phyloP scores from a whole-genome alignment of 371 early-diverging fungal species.

The Apophysomyces elegans region DNA sequence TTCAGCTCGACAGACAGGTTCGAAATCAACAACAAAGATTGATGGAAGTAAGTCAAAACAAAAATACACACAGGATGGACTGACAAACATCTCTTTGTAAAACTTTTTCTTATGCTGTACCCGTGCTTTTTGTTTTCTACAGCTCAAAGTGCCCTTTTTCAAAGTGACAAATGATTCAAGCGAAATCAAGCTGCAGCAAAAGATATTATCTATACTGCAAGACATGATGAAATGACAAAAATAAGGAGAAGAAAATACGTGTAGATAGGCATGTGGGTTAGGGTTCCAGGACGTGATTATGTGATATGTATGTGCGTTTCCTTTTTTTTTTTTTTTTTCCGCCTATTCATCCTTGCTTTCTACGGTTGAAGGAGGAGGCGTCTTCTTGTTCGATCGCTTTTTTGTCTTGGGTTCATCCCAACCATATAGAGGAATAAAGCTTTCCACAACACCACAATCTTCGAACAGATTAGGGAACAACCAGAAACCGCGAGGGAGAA shows the following conservation, averaged over 20 bases:
- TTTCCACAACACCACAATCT: conserved; percentile 97
- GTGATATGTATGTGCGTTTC: background rate
- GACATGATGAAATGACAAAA: conserved; percentile 38
- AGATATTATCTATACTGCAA: conserved; percentile 41
- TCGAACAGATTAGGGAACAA: conserved; percentile 99
- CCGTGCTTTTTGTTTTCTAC: conserved; percentile 3
- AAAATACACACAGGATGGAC: background rate
- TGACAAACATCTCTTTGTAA: background rate
- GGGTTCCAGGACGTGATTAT: background rate
- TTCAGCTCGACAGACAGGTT: conserved; percentile 39
- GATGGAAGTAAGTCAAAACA: conserved; percentile 18
- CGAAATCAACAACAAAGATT: conserved; percentile 34
- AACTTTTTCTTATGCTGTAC: too few relatives aligned
- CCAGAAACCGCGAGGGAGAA: conserved; percentile 94
- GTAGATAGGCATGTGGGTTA: background rate
- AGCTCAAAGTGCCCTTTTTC: conserved; percentile 48
- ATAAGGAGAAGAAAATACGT: background rate
- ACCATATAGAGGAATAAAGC: conserved; percentile 96
- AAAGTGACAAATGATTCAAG: conserved; percentile 30
- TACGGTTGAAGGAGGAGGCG: conserved; percentile 5
- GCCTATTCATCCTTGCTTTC: conserved; percentile 6
- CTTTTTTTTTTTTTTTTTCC: background rate
- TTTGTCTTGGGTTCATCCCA: conserved; percentile 78
- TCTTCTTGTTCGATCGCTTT: conserved; percentile 1
- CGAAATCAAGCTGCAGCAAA: conserved; percentile 42